Conservation (phyloP, 768 basidiomycete species). For the Psilocybe subaeruginosa region DNA sequence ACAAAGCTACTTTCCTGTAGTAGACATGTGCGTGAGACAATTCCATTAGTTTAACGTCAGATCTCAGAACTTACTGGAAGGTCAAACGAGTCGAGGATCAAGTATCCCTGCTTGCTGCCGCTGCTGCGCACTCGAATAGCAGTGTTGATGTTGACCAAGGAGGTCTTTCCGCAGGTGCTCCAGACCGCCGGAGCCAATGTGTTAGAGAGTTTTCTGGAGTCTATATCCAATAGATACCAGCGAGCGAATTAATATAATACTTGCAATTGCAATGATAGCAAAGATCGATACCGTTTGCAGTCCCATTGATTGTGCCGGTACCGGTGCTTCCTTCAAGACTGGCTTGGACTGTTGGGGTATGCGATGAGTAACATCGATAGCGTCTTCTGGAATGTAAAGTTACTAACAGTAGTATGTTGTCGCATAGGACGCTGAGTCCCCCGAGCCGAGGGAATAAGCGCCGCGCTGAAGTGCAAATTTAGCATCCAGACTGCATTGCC, state of each 20-base stretch:
- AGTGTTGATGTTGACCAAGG: not conserved
- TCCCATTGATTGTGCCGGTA: not conserved
- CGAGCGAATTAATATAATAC: too few species aligned
- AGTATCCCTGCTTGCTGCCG: not conserved
- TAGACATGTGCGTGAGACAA: not conserved
- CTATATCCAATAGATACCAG: not conserved
- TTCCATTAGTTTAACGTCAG: not conserved
- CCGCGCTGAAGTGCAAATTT: not conserved
- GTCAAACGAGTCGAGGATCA: not conserved
- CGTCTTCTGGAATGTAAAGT: not conserved
- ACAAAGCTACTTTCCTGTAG: not conserved
- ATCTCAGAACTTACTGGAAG: not conserved
- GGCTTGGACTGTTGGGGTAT: not conserved
- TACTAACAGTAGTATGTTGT: not conserved
- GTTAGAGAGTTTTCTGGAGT: not conserved
- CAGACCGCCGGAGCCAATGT: not conserved
- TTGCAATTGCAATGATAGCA: too few species aligned
- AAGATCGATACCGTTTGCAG: not conserved
- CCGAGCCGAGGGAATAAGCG: not conserved
- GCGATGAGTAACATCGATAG: not conserved
- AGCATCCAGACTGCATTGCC: not conserved
- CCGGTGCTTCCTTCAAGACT: not conserved
- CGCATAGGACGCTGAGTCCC: not conserved
- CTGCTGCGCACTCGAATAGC: not conserved
- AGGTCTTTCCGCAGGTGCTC: not conserved